Evolutionary conservation across 768 basidiomycete species (phyloP), one percentile per base, ranked within the genome.

Genomic region (Lactifluus echinatus): DNA sequence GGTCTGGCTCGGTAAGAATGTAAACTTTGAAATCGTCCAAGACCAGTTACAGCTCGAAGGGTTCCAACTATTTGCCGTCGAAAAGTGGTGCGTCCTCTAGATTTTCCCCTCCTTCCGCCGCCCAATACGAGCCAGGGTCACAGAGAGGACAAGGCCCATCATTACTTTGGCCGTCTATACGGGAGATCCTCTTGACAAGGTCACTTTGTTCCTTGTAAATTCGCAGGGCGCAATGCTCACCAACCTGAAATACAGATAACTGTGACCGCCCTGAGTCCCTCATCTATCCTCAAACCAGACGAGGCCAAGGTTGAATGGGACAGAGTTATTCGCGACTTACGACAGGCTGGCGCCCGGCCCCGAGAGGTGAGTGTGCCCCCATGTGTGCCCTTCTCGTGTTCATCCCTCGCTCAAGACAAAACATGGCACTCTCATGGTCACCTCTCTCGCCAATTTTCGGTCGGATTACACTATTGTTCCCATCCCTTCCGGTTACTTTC

Each of bases 401-500:
- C 34, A 31, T 26, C 21, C 11, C 3, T 15, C 37, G 28, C 57
- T 12, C 40, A 59, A 85, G 79, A 89, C 83, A 10, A 75, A 78
- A 14, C 72, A 82, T 52, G 90, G 90, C 48, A 71, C 77, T 24
- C 75, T 93, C 64, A 83, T 92, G 80, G 80, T 83, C 55, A 93
- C 90, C 26, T 91, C 89, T 11, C 79, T 93, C 26, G 87, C 88
- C 43, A 85, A 88, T 73, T 93, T 93, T 67, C 87, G 87, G 54
- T 90, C 89, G 2, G 89, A 92, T 74, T 88, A 82, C 68, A 87
- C 87, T 55, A 89, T 92, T 59, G 85, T 92, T 31, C 83, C 80
- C 57, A 82, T 93, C 51, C 88, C 88, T 0, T 71, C 76, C 44
- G 90, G 86, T 34, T 75, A 84, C 68, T 87, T 84, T 69, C 75